Conservation (phyloP, 768 basidiomycete genomes). For the Podaxis carcinomalis region DNA sequence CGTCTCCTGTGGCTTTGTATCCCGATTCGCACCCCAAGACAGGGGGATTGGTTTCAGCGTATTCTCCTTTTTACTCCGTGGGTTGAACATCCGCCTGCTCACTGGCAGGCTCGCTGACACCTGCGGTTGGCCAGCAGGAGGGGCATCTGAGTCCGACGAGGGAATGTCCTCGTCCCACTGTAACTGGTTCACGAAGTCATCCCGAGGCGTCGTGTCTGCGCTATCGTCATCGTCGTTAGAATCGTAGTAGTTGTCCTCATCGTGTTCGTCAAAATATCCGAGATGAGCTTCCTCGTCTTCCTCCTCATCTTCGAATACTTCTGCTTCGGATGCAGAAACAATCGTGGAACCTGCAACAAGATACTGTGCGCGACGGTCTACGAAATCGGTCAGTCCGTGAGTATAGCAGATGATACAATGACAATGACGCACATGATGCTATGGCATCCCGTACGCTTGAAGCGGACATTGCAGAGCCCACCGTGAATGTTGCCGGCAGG, state of each 20-base stretch:
- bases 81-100: background rate
- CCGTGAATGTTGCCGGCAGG: slow-evolving; percentile 8
- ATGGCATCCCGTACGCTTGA: slow-evolving; percentile 15
- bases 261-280: slow-evolving; percentile 11
- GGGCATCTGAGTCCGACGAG: background rate
- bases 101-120: background rate
- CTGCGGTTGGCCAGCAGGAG: background rate
- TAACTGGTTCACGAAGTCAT: slow-evolving; percentile 25
- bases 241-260: slow-evolving; percentile 20
- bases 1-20: slow-evolving; percentile 16
- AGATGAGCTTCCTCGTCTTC: slow-evolving; percentile 32
- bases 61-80: too few relatives aligned
- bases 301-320: slow-evolving; percentile 32
- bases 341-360: slow-evolving; percentile 58
- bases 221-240: slow-evolving; percentile 19
- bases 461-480: slow-evolving; percentile 13
- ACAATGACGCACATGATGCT: slow-evolving; percentile 14
- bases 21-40: background rate
- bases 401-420: background rate
- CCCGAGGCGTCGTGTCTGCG: slow-evolving; percentile 12
- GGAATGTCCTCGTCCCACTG: slow-evolving; percentile 31
- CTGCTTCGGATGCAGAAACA: slow-evolving; percentile 35
- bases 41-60: background rate
- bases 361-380: slow-evolving; percentile 69
- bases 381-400: background rate